Conservation (phyloP, 164 flowering plant genomes). For the Tetrastigma voinierianum region DNA sequence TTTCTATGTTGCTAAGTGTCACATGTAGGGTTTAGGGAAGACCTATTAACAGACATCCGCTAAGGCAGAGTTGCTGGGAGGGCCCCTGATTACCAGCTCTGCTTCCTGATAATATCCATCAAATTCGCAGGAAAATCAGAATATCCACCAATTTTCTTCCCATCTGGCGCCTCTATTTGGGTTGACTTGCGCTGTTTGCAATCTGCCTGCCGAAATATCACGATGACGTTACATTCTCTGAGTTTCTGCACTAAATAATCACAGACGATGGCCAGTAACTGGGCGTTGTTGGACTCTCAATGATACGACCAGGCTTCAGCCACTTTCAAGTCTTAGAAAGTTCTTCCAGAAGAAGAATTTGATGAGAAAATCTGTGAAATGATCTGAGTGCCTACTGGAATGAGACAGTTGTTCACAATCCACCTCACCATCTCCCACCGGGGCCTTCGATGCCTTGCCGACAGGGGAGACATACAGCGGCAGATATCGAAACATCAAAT, state of each 20-base stretch:
- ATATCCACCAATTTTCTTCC: constrained; percentile 90
- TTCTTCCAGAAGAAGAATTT: no score
- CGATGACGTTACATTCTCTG: constrained; percentile 80
- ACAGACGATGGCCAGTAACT: no score
- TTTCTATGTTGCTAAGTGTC: constrained; percentile 81
- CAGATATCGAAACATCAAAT: constrained; percentile 25
- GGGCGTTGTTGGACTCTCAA: no score
- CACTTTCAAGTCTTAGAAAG: no score
- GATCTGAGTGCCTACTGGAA: constrained; percentile 35
- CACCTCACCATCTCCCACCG: constrained; percentile 16
- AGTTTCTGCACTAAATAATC: constrained; percentile 94
- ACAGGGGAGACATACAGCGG: constrained; percentile 18
- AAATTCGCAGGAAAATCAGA: constrained; percentile 77
- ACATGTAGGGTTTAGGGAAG: constrained; percentile 92
- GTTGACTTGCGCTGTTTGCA: constrained; percentile 70
- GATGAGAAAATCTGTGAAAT: constrained; percentile 53
- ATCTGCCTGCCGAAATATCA: constrained; percentile 71
- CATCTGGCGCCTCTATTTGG: constrained; percentile 93
- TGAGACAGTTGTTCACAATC: constrained; percentile 30
- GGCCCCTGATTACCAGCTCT: constrained; percentile 61
- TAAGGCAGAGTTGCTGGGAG: constrained; percentile 94
- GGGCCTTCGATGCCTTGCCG: constrained; percentile 25
- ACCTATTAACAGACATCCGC: constrained; percentile 95
- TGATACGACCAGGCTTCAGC: no score
- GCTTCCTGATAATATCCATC: constrained; percentile 77